These are phyloP conservation scores for Jaltomata sinuosa DNA, from an alignment of 257 asterid species.

Conservation along the genomic window DNA sequence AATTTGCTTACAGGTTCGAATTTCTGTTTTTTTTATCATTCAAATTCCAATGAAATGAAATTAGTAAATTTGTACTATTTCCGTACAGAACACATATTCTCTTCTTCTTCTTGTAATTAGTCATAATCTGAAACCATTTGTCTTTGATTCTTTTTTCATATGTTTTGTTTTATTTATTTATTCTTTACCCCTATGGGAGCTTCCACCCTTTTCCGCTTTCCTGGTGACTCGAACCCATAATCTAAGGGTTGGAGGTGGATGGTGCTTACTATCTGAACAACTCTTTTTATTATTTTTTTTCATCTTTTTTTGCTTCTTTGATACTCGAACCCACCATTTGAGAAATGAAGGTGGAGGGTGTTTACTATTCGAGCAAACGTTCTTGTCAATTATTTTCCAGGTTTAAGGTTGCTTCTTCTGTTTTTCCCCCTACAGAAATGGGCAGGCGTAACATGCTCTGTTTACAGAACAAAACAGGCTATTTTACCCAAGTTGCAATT, in stretches of 20 bases:
- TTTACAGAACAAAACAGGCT: background rate
- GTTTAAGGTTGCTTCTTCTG: background rate
- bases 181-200: background rate
- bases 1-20: conserved; percentile 69
- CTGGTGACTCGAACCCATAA: too few species aligned
- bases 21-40: background rate
- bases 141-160: too few species aligned
- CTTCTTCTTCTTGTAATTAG: background rate
- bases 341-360: background rate
- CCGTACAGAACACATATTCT: background rate
- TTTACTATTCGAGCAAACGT: background rate
- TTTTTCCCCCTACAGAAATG: background rate
- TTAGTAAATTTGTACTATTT: background rate
- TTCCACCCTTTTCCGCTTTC: background rate
- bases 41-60: background rate
- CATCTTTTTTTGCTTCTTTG: too few species aligned
- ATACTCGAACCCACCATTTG: background rate
- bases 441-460: background rate
- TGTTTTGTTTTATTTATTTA: background rate
- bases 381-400: background rate
- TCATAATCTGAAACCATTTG: background rate
- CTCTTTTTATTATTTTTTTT: too few species aligned
- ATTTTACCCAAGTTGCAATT: background rate
- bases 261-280: too few species aligned
- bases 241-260: too few species aligned